These are phyloP conservation scores for Rickenella mellea DNA, from an alignment of 768 basidiomycete species.

Conservation along the genomic window DNA sequence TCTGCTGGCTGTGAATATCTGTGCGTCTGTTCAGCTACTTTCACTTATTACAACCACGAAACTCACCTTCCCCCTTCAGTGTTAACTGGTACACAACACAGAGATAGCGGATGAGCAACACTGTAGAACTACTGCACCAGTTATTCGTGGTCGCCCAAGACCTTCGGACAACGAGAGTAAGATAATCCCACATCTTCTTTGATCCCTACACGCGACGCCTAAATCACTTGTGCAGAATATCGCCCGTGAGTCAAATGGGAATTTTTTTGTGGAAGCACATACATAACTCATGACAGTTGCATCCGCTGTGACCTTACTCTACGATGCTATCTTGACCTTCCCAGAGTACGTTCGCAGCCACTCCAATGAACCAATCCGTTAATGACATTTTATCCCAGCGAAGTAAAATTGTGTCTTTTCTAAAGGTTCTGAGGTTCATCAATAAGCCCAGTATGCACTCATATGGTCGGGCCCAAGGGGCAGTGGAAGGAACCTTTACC, in stretches of 20 bases:
- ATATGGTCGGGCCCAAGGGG: background rate
- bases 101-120: background rate
- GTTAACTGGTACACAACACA: too few species aligned
- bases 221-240: background rate
- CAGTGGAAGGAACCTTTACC: background rate
- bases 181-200: background rate
- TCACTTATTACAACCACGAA: too few species aligned
- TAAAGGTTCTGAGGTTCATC: background rate
- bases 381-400: background rate
- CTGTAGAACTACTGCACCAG: background rate
- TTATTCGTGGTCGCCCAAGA: background rate
- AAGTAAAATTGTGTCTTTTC: background rate
- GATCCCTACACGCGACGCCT: background rate
- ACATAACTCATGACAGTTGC: background rate
- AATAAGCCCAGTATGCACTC: background rate
- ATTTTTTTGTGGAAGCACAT: background rate
- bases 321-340: background rate
- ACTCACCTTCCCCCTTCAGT: too few species aligned
- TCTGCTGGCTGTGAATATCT: too few species aligned
- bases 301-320: background rate
- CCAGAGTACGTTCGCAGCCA: background rate
- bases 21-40: too few species aligned
- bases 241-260: background rate
- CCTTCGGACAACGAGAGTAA: background rate
- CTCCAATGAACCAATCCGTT: background rate